A percentile compares a stretch with the other conserved stretches of the same genome.
These are phyloP conservation scores for Exsudoporus frostii DNA, from an alignment of 768 basidiomycete species.

Conservation along the genomic window DNA sequence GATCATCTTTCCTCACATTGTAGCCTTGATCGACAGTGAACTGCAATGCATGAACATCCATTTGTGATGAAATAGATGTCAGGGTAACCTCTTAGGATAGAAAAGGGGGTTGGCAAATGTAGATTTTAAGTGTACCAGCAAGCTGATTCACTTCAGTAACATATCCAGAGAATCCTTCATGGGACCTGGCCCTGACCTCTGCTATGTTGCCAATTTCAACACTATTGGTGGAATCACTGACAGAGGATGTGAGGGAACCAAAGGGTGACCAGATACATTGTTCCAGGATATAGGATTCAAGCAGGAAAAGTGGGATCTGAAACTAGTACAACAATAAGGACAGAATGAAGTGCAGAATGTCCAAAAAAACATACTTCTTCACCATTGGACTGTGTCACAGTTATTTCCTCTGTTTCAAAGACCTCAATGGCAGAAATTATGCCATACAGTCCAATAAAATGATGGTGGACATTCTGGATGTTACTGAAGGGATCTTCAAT, in stretches of 20 bases:
- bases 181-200: not conserved
- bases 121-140: not conserved
- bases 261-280: not conserved
- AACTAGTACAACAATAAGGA: not conserved
- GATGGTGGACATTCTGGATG: not conserved
- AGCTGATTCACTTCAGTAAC: not conserved
- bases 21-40: not conserved
- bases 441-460: not conserved
- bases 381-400: not conserved
- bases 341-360: no score
- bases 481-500: not conserved
- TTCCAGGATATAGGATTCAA: not conserved
- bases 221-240: not conserved
- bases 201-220: not conserved
- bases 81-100: not conserved
- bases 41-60: not conserved
- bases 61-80: no score
- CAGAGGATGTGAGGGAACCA: not conserved
- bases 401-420: not conserved
- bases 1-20: not conserved
- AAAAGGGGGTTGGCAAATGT: no score
- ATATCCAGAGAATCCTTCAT: not conserved
- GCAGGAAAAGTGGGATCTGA: not conserved
- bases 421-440: not conserved
- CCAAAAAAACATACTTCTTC: no score